Evolutionary conservation across 768 basidiomycete genomes (phyloP).

Genomic region (Phylloporus arenicola): DNA sequence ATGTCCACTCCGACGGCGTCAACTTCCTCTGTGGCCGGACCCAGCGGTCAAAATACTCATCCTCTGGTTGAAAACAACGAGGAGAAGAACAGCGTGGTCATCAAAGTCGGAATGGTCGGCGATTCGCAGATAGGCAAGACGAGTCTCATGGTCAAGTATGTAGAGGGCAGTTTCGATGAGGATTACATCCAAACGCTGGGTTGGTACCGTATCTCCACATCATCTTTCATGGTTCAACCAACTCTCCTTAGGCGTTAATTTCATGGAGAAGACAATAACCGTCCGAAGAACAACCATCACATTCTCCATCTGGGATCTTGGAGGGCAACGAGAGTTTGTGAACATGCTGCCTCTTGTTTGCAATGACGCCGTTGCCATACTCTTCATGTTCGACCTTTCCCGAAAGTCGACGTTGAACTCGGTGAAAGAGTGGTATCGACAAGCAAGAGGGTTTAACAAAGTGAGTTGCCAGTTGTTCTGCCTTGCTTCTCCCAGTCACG

Average conservation of each 20-base stretch:
- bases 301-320: conserved; percentile 98
- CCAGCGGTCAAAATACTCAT: conserved; percentile 51
- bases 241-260: conserved; percentile 73
- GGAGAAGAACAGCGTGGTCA: conserved; percentile 86
- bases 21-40: conserved; percentile 40
- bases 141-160: conserved; percentile 99
- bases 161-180: conserved; percentile 97
- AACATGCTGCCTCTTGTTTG: conserved; percentile 98
- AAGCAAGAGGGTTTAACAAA: conserved; percentile 98
- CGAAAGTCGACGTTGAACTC: conserved; percentile 97
- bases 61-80: conserved; percentile 55
- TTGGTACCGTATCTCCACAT: conserved; percentile 31
- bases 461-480: conserved; percentile 37
- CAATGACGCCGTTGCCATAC: conserved; percentile 98
- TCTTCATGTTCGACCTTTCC: conserved; percentile 99
- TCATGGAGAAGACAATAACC: conserved; percentile 99
- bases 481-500: neutral
- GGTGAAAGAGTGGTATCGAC: conserved; percentile 99
- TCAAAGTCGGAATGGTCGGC: conserved; percentile 99
- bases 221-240: conserved; percentile 6
- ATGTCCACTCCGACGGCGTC: conserved; percentile 52
- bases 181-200: conserved; percentile 99
- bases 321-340: conserved; percentile 97
- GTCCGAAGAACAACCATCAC: conserved; percentile 98
- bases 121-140: conserved; percentile 99